These are phyloP conservation scores for Eucalyptus microcorys DNA, from an alignment of 345 rosid species.

Conservation along the genomic window DNA sequence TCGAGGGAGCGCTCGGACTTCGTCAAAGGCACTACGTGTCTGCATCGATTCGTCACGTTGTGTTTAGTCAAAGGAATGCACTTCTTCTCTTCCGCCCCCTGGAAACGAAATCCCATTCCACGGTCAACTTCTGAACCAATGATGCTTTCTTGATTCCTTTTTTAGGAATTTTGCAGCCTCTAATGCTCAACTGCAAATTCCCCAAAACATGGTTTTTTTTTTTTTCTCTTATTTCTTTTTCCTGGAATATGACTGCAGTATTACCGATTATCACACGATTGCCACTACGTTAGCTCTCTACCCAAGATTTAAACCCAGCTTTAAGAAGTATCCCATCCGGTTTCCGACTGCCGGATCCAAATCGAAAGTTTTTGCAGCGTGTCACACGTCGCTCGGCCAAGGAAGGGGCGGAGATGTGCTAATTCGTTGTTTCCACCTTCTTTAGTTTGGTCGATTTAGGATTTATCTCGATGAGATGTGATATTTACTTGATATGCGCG, in stretches of 20 bases:
- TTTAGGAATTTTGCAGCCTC: not conserved
- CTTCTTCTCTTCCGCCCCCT: not conserved
- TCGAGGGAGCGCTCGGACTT: not conserved
- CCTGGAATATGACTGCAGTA: not conserved
- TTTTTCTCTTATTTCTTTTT: not conserved
- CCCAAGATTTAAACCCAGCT: not conserved
- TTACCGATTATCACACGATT: not conserved
- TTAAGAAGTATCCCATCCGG: not conserved
- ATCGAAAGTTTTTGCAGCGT: not conserved
- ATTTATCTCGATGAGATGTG: not conserved
- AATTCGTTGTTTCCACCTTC: not conserved
- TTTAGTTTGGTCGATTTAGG: not conserved
- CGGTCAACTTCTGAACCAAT: not conserved
- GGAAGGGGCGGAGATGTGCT: not conserved
- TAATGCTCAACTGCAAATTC: not conserved
- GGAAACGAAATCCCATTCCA: not conserved
- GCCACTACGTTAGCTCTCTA: not conserved
- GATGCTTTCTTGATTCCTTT: not conserved
- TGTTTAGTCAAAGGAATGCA: not conserved
- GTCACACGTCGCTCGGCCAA: not conserved
- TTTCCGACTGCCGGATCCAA: not conserved
- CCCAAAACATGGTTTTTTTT: not conserved
- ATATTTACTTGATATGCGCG: not conserved
- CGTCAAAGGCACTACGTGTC: not conserved
- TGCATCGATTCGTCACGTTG: not conserved